Evolutionary conservation across 257 asterid species (phyloP), one percentile per base, ranked within the genome.

Genomic region (Nicotiana paniculata): DNA sequence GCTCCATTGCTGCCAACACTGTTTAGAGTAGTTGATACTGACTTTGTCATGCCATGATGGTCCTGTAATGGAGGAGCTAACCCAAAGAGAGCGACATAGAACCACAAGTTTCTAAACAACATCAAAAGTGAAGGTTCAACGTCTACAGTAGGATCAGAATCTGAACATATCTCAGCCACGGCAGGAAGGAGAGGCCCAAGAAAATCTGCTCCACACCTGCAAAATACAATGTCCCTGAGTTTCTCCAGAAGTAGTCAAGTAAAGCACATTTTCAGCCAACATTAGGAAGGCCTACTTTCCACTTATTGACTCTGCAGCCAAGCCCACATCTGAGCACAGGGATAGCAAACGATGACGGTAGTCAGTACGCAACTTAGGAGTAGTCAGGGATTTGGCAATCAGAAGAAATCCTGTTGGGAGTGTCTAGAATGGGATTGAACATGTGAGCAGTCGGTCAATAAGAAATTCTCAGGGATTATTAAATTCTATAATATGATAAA

Each of bases 121-220:
- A 94, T 96, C 87, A 96, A 85, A 55, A 96, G 93, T 28, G 99
- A 93, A 86, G 99, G 99, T 84, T 96, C 99, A 81, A 94, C 91
- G 85, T 93, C 92, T 80, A 82, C 84, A 86, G 89, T 88, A 83
- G 98, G 99, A 87, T 94, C 96, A 68, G 93, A 96, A 87, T 96
- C 98, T 37, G 99, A 96, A 91, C 99, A 96, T 83, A 96, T 90
- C 88, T 94, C 97, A 83, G 99, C 98, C 83, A 96, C 98, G 5
- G 98, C 97, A 87, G 99, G 99, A 67, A 96, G 93, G 70, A 96
- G 95, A 70, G 99, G 99, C 55, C 99, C 99, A 84, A 96, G 97
- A 89, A 93, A 94, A 92, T 94, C 98, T 82, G 99, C 98, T 83
- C 99, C 99, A 74, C 99, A 92, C 94, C 99, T 96, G 92, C 83